Base-by-base conservation (phyloP, 495 filamentous ascomycete genomes). In the Cudoniella acicularis region DNA sequence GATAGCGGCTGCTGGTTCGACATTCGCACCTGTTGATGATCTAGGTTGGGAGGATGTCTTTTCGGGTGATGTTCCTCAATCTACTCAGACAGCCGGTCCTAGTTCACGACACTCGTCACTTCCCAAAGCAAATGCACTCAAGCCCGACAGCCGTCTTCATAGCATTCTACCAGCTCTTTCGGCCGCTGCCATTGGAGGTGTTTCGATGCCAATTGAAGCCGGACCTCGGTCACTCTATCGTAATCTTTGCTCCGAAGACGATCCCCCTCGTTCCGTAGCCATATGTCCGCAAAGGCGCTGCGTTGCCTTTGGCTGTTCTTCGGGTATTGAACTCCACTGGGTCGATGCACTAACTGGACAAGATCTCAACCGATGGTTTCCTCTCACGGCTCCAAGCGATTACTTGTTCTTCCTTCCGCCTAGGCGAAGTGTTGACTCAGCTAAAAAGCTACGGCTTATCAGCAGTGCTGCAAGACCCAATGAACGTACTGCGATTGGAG, bases 241-340 rank as follows among this genome's bases (percentile, higher is more conserved):
- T 22, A 78, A 87, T 56, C 59, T 91, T 45, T 88, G 87, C 67
- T 84, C 80, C 1, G 74, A 79, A 10, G 80, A 88, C 54, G 83
- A 89, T 57, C 82, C 83, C 18, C 87, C 88, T 3, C 79, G 80
- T 53, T 86, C 81, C 10, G 80, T 91, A 3, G 83, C 87, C 1
- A 81, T 91, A 49, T 89, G 83, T 57, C 88, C 87, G 10, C 81
- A 84, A 26, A 78, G 85, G 26, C 78, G 79, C 18, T 88, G 85
- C 63, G 81, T 89, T 11, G 88, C 87, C 1, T 90, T 90, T 72
- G 87, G 88, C 17, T 89, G 83, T 50, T 75, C 77, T 21, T 74
- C 76, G 9, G 85, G 87, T 8, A 84, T 91, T 43, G 86, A 91
- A 61, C 69, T 91, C 9, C 85, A 88, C 61, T 91, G 88, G 86